Evolutionary conservation across 306 rosid genomes (phyloP).

Genomic region (Acmispon strigosus): DNA sequence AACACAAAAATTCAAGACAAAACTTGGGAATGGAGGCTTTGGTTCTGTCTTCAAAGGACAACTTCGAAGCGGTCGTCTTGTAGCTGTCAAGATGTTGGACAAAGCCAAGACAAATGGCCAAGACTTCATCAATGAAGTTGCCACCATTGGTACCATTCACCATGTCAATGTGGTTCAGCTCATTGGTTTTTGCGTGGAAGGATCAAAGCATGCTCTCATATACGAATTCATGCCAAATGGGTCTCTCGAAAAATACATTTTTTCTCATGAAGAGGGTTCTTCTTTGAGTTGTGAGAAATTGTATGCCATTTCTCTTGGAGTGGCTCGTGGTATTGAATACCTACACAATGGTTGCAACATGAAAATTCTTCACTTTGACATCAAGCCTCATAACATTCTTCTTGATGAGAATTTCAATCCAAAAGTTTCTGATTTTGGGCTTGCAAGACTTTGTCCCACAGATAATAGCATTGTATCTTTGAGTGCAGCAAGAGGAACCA

Average conservation of each 20-base stretch:
- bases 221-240: conserved; percentile 25
- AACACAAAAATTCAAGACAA: neutral
- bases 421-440: conserved; percentile 28
- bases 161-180: conserved; percentile 16
- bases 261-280: neutral
- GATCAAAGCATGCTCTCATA: conserved; percentile 16
- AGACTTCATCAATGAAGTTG: conserved; percentile 19
- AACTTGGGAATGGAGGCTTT: conserved; percentile 16
- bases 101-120: conserved; percentile 13
- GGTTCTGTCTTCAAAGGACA: conserved; percentile 16
- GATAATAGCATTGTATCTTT: conserved; percentile 11
- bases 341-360: conserved; percentile 25
- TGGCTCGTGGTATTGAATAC: conserved; percentile 27
- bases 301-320: conserved; percentile 20
- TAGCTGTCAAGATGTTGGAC: conserved; percentile 15
- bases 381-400: conserved; percentile 30
- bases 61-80: conserved; percentile 15
- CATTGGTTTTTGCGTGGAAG: conserved; percentile 19
- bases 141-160: conserved; percentile 20
- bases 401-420: conserved; percentile 20
- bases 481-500: conserved; percentile 29
- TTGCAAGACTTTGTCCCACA: conserved; percentile 18
- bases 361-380: conserved; percentile 27
- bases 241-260: conserved; percentile 14
- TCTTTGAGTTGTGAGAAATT: neutral